Conservation (phyloP, 164 flowering plant genomes). For the Macadamia integrifolia region DNA sequence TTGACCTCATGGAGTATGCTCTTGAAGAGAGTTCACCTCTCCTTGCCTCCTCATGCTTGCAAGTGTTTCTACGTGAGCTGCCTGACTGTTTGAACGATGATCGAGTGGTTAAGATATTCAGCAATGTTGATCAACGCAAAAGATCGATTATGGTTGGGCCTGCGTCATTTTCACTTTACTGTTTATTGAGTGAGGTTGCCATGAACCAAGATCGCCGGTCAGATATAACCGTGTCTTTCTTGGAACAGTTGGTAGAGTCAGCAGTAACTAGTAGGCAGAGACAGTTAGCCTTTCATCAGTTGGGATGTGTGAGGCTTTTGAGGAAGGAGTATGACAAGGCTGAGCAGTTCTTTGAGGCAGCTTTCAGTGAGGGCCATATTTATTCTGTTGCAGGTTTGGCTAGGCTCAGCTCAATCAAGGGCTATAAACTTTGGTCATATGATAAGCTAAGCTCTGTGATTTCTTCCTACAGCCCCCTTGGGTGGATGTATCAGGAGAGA, state of each 20-base stretch:
- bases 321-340: constrained; percentile 90
- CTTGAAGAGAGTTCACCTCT: constrained; percentile 67
- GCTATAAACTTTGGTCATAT: constrained; percentile 48
- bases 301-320: constrained; percentile 74
- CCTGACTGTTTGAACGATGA: constrained; percentile 73
- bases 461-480: constrained; percentile 59
- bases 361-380: constrained; percentile 66
- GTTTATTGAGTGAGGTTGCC: constrained; percentile 73
- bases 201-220: constrained; percentile 66
- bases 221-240: constrained; percentile 50
- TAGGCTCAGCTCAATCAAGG: constrained; percentile 53
- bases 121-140: constrained; percentile 39
- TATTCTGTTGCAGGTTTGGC: constrained; percentile 83
- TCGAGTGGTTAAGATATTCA: constrained; percentile 55
- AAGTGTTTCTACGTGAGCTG: constrained; percentile 69
- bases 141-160: constrained; percentile 63
- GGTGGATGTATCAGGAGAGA: constrained; percentile 98
- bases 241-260: constrained; percentile 57
- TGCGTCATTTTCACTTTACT: constrained; percentile 75
- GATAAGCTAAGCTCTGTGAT: constrained; percentile 72
- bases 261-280: constrained; percentile 57
- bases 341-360: constrained; percentile 56
- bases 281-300: constrained; percentile 71
- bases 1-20: constrained; percentile 77
- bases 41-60: constrained; percentile 93